phyloP scores from a whole-genome alignment of 352 stramenopile genomes.

The Phytophthora litchii region DNA sequence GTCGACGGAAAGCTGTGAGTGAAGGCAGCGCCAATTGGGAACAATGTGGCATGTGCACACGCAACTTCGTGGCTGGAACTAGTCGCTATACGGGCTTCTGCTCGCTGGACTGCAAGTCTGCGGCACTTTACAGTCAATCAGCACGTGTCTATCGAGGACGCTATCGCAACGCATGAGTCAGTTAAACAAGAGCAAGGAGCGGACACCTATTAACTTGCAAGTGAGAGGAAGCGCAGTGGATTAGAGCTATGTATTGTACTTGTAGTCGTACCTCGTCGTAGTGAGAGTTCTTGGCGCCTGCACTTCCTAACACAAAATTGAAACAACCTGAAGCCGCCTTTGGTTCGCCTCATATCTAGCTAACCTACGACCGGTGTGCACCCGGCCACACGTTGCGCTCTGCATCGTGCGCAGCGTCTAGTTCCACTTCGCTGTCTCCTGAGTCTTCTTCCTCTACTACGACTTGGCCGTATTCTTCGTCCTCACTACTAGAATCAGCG shows the following conservation, averaged over 20 bases:
- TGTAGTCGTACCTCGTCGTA: constrained; percentile 14
- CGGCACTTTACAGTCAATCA: constrained; percentile 55
- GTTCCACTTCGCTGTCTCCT: constrained; percentile 22
- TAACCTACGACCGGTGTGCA: constrained; percentile 17
- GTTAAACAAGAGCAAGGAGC: constrained; percentile 5
- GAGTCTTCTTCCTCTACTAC: constrained; percentile 24
- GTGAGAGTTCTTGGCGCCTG: constrained; percentile 2
- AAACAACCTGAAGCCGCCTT: constrained; percentile 18
- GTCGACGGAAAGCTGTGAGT: constrained; percentile 59
- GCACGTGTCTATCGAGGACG: constrained; percentile 37
- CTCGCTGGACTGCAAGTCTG: constrained; percentile 82
- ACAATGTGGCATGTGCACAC: constrained; percentile 63
- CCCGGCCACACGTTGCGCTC: constrained; percentile 32
- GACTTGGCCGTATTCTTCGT: constrained; percentile 18
- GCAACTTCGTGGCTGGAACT: constrained; percentile 57
- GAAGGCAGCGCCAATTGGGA: constrained; percentile 47
- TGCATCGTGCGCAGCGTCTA: constrained; percentile 29
- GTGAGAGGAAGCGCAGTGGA: constrained; percentile 9
- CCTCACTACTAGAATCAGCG: constrained; percentile 24
- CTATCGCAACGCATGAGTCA: constrained; percentile 33
- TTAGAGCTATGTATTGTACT: constrained; percentile 28
- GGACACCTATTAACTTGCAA: constrained; percentile 24
- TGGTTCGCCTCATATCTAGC: not conserved
- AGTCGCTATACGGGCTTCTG: constrained; percentile 68
- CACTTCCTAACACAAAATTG: constrained; percentile 18